Percentiles rank a stretch among this genome's conserved stretches.
phyloP scores from a whole-genome alignment of 2,329 filamentous ascomycete genomes.

The Torrubiella hemipterigena region DNA sequence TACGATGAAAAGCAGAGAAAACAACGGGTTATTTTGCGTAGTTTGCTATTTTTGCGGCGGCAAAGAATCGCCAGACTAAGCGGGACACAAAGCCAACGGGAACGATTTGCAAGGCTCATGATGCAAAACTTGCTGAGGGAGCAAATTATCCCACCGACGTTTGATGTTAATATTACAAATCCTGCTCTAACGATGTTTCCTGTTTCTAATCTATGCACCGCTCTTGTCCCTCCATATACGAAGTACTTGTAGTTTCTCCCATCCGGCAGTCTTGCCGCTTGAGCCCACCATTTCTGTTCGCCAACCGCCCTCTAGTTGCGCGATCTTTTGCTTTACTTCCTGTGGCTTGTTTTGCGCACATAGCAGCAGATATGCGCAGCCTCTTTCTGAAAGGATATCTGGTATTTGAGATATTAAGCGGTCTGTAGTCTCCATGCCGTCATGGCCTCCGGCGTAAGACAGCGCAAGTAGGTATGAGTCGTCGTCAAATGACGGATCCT shows the following conservation, averaged over 20 bases:
- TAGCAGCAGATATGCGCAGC: constrained; percentile 80
- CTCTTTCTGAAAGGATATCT: constrained; percentile 46
- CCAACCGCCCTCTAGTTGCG: constrained; percentile 46
- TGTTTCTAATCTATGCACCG: background rate
- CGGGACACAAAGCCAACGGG: too few species aligned
- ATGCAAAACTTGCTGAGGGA: too few species aligned
- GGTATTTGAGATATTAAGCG: constrained; percentile 62
- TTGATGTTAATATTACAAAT: background rate
- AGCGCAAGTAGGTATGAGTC: constrained; percentile 76
- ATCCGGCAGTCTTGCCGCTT: constrained; percentile 80
- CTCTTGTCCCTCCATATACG: constrained; percentile 62
- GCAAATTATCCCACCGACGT: too few species aligned
- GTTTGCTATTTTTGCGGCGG: too few species aligned
- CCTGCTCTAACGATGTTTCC: constrained; percentile 1
- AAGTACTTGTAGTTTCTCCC: constrained; percentile 87
- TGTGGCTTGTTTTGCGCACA: constrained; percentile 85
- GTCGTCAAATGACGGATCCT: constrained; percentile 49
- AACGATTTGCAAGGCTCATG: too few species aligned
- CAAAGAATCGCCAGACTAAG: too few species aligned
- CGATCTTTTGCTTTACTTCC: constrained; percentile 52
- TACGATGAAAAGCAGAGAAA: too few species aligned
- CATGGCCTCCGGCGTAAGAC: constrained; percentile 76
- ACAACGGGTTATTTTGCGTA: too few species aligned
- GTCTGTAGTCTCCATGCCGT: constrained; percentile 92
- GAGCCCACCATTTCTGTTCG: constrained; percentile 62